Conservation (phyloP, 768 basidiomycete species). For the Amanita pseudoporphyria region DNA sequence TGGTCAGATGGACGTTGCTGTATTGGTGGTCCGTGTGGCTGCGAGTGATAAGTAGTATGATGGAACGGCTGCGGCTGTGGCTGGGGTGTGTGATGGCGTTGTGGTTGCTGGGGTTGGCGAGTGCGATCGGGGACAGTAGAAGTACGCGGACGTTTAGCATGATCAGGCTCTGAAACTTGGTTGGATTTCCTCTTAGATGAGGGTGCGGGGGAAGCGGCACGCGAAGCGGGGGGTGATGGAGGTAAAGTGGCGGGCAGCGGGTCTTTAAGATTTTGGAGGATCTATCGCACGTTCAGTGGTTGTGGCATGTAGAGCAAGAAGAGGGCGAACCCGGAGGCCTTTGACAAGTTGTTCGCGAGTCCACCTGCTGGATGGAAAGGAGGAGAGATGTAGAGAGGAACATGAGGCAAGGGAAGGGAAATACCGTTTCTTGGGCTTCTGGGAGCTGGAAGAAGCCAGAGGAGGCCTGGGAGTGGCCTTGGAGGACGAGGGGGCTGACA, state of each 20-base stretch:
- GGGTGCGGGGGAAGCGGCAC: constrained; percentile 36
- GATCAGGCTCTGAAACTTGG: constrained; percentile 27
- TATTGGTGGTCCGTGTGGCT: constrained; percentile 14
- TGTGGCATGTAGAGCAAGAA: constrained; percentile 7
- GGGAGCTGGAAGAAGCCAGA: constrained; percentile 13
- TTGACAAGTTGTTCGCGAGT: constrained; percentile 39
- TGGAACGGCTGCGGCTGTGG: constrained; percentile 19
- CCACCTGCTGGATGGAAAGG: constrained; percentile 31
- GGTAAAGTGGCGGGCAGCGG: constrained; percentile 38
- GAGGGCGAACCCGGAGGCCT: constrained; percentile 32
- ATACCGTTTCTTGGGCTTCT: constrained; percentile 27
- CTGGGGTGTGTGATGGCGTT: constrained; percentile 12
- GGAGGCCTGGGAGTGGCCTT: constrained; percentile 11
- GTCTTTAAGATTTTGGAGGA: constrained; percentile 20
- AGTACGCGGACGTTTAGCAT: constrained; percentile 37
- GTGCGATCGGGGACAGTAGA: constrained; percentile 20
- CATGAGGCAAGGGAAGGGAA: constrained; percentile 11
- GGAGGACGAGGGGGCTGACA: constrained; percentile 12
- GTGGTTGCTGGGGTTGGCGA: constrained; percentile 14
- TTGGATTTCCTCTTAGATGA: constrained; percentile 40
- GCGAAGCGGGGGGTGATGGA: constrained; percentile 42
- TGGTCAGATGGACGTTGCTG: constrained; percentile 16
- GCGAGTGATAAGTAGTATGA: constrained; percentile 15
- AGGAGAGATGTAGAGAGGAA: constrained; percentile 13
- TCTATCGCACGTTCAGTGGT: constrained; percentile 23